Evolutionary conservation across 257 asterid genomes (phyloP).

Genomic region (Gentiana dahurica): DNA sequence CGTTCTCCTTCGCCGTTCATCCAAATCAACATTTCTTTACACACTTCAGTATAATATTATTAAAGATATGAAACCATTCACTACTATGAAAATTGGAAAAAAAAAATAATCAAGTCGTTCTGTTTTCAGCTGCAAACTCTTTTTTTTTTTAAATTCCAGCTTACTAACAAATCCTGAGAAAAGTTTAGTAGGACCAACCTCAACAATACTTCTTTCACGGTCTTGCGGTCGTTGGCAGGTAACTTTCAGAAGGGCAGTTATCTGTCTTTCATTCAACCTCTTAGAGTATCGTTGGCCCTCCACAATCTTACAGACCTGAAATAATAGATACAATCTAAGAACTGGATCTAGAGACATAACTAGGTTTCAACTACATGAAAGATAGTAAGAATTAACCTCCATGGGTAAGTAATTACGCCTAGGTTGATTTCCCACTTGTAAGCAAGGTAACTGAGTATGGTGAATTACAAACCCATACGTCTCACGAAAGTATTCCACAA

Average conservation of each 20-base stretch:
- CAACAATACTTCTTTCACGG: conserved; percentile 64
- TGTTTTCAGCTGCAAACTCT: no score
- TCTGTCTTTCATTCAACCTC: conserved; percentile 86
- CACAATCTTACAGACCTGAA: conserved; percentile 88
- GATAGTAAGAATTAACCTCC: conserved; percentile 50
- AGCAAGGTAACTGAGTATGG: conserved; percentile 75
- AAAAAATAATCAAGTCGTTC: no score
- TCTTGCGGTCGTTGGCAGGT: conserved; percentile 96
- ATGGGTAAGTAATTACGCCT: conserved; percentile 87
- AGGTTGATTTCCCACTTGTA: conserved; percentile 88
- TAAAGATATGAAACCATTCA: no score
- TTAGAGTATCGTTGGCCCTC: conserved; percentile 94
- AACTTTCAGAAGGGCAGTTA: conserved; percentile 79
- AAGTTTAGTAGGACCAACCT: conserved; percentile 21
- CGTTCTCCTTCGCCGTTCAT: no score
- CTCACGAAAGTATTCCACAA: conserved; percentile 73
- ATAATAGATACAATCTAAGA: not conserved
- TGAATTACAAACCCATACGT: conserved; percentile 74
- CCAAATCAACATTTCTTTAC: no score
- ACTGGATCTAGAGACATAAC: not conserved
- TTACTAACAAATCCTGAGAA: not conserved
- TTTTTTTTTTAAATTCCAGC: no score
- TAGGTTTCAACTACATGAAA: not conserved
- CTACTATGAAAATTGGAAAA: no score
- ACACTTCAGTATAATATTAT: no score